Conservation (phyloP, 2,329 filamentous ascomycete genomes). For the Calonectria leucothoes region DNA sequence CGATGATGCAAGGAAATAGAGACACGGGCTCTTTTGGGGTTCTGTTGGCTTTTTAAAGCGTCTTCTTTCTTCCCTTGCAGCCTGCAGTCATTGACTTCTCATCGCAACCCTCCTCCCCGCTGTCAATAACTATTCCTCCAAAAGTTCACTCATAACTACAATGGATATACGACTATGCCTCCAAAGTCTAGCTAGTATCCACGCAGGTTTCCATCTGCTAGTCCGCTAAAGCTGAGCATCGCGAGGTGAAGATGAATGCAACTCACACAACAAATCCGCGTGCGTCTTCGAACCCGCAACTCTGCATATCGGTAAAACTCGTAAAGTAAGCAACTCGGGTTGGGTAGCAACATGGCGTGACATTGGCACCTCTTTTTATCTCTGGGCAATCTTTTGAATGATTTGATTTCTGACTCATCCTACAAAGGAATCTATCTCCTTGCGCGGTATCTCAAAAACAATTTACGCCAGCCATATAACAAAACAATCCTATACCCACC, state of each 20-base stretch:
- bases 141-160: conserved; percentile 7
- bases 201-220: background rate
- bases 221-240: conserved; percentile 9
- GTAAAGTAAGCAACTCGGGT: background rate
- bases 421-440: conserved; percentile 34
- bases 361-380: background rate
- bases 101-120: background rate
- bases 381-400: background rate
- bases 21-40: background rate
- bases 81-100: background rate
- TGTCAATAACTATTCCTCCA: background rate
- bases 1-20: background rate
- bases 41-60: too few relatives aligned
- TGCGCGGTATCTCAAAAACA: conserved; percentile 20
- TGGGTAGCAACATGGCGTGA: background rate
- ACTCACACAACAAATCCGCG: background rate
- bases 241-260: background rate
- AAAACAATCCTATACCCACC: conserved; percentile 12
- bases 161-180: conserved; percentile 11
- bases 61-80: too few relatives aligned
- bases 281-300: background rate
- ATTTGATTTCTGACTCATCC: background rate
- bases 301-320: background rate
- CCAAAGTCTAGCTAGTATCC: conserved; percentile 9
- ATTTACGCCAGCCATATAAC: conserved; percentile 19